Evolutionary conservation across 169 alveolate genomes (phyloP).

Genomic region (Plasmodium cynomolgi): DNA sequence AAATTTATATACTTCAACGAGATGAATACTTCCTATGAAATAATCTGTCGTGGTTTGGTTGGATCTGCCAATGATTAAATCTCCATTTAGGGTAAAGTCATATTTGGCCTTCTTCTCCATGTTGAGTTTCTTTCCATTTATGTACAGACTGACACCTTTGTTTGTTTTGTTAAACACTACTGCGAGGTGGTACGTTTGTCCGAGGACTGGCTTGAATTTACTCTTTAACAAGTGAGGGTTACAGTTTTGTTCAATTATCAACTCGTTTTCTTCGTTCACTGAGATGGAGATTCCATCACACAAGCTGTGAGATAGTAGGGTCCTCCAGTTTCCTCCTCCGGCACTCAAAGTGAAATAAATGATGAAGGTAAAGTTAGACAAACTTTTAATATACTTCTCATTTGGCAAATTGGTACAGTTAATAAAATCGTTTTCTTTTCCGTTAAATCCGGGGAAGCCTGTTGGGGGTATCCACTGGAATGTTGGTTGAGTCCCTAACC

Average conservation of each 20-base stretch:
- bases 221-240: constrained; percentile 83
- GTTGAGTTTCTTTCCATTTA: constrained; percentile 40
- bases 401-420: constrained; percentile 81
- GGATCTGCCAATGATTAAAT: constrained; percentile 78
- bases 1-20: constrained; percentile 76
- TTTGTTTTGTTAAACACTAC: constrained; percentile 40
- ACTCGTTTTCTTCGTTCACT: constrained; percentile 84
- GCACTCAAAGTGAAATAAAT: constrained; percentile 79
- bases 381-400: constrained; percentile 77
- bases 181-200: constrained; percentile 75
- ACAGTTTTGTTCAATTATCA: constrained; percentile 87
- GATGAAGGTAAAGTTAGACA: constrained; percentile 80
- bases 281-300: constrained; percentile 88
- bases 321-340: constrained; percentile 70
- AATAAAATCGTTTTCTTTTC: constrained; percentile 78
- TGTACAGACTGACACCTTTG: constrained; percentile 70
- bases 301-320: constrained; percentile 78
- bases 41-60: constrained; percentile 77
- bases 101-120: constrained; percentile 11
- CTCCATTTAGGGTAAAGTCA: constrained; percentile 70
- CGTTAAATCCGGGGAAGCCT: constrained; percentile 79
- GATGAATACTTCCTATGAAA: constrained; percentile 79
- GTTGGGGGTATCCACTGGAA: constrained; percentile 71
- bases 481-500: constrained; percentile 26
- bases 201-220: constrained; percentile 80